phyloP scores from a whole-genome alignment of 202 grass and related monocot genomes.

The Brachypodium distachyon region DNA sequence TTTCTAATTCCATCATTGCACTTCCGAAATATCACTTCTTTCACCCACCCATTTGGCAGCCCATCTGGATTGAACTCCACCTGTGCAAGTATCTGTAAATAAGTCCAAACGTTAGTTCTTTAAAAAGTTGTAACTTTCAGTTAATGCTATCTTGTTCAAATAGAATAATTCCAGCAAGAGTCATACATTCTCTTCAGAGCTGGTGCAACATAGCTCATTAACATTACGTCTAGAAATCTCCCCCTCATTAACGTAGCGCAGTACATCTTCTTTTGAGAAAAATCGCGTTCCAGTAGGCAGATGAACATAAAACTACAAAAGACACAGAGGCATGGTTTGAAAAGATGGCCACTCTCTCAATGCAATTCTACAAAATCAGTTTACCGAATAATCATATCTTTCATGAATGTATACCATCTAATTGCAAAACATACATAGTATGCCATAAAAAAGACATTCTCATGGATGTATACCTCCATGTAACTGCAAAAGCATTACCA shows the following conservation, averaged over 20 bases:
- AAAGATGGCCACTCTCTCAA: background rate
- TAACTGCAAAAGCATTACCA: too few relatives aligned
- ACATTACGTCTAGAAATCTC: conserved; percentile 22
- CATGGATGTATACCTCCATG: too few relatives aligned
- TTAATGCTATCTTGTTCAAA: background rate
- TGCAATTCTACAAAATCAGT: background rate
- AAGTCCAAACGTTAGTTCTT: conserved; percentile 6
- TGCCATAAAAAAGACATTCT: background rate
- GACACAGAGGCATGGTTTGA: background rate
- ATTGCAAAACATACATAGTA: background rate
- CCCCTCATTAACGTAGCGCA: conserved; percentile 42
- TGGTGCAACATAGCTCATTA: conserved; percentile 19
- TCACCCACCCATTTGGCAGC: conserved; percentile 74
- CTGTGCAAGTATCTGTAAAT: conserved; percentile 50
- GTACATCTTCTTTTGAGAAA: conserved; percentile 68
- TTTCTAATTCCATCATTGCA: conserved; percentile 48
- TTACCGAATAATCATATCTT: background rate
- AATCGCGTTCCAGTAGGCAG: conserved; percentile 42
- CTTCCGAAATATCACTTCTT: conserved; percentile 55
- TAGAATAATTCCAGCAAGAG: conserved; percentile 6
- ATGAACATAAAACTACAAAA: conserved; percentile 64
- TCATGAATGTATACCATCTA: background rate
- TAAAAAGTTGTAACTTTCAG: background rate
- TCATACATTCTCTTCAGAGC: conserved; percentile 42
- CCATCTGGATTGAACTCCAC: conserved; percentile 56